These are phyloP conservation scores for Withania somnifera DNA, from an alignment of 305 asterid species.

Conservation along the genomic window DNA sequence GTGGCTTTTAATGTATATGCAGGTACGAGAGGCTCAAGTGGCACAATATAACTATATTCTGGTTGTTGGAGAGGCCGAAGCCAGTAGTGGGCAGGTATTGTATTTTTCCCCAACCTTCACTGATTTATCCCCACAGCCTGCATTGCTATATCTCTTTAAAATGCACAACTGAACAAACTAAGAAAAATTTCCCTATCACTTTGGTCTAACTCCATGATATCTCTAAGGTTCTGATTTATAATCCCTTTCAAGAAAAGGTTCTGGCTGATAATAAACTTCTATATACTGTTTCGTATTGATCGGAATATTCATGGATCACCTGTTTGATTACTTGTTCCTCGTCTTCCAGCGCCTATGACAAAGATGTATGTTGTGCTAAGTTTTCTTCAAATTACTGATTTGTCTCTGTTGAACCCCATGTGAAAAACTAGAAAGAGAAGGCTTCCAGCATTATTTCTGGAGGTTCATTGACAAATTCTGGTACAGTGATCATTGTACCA, in stretches of 20 bases:
- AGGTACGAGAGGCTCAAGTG: constrained; percentile 80
- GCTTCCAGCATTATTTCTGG: not conserved
- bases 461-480: not conserved
- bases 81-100: constrained; percentile 27
- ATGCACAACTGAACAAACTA: not conserved
- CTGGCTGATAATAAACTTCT: not conserved
- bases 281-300: not conserved
- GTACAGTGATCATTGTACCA: not conserved
- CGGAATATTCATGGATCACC: not conserved
- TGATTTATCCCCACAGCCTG: not conserved
- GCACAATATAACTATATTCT: constrained; percentile 72
- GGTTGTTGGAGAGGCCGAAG: constrained; percentile 80
- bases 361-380: not conserved
- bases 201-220: constrained; percentile 7
- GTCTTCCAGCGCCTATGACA: not conserved
- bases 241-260: not conserved
- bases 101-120: not conserved
- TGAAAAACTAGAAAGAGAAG: not conserved
- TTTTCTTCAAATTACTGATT: not conserved
- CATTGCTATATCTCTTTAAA: not conserved
- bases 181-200: not conserved
- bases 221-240: not conserved
- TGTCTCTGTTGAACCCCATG: not conserved
- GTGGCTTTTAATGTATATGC: constrained; percentile 7
- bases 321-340: not conserved